Evolutionary conservation across 202 grass and related monocot genomes (phyloP).

Genomic region (Panicum virgatum): DNA sequence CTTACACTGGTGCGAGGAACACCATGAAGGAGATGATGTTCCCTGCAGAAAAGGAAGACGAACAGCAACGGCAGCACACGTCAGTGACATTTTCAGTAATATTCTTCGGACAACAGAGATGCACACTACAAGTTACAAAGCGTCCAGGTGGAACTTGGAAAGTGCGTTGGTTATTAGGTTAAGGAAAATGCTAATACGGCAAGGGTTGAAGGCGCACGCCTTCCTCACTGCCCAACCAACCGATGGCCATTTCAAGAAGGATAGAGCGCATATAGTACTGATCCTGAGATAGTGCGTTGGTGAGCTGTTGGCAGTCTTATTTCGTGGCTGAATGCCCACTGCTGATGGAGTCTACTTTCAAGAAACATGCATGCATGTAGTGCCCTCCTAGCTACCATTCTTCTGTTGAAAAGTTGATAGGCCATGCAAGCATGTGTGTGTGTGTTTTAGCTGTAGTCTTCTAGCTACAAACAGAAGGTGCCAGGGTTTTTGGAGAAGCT

Average conservation of each 20-base stretch:
- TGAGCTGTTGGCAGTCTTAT: constrained; percentile 24
- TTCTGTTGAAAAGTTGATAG: constrained; percentile 16
- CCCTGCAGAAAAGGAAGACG: constrained; percentile 50
- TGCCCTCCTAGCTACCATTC: neutral
- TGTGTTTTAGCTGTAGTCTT: neutral
- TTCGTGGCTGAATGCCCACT: neutral
- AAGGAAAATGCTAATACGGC: constrained; percentile 9
- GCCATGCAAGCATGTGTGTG: neutral
- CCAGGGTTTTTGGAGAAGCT: constrained; percentile 5
- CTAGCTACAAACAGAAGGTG: constrained; percentile 7
- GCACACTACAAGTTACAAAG: neutral
- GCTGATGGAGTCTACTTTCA: neutral
- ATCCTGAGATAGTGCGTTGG: neutral
- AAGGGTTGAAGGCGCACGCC: constrained; percentile 33
- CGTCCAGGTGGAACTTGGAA: neutral
- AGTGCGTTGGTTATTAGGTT: neutral
- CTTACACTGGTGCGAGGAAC: constrained; percentile 84
- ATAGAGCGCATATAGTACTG: neutral
- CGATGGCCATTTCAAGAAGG: constrained; percentile 44
- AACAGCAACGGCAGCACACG: neutral
- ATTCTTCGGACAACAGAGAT: neutral
- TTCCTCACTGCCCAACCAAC: constrained; percentile 47
- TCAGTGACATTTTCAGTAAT: constrained; percentile 22
- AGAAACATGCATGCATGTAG: neutral
- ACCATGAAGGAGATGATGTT: constrained; percentile 91